A percentile compares a stretch with the other conserved stretches of the same genome.
Conservation (phyloP, 208 protist species). For the Wallacemonas sp. region DNA sequence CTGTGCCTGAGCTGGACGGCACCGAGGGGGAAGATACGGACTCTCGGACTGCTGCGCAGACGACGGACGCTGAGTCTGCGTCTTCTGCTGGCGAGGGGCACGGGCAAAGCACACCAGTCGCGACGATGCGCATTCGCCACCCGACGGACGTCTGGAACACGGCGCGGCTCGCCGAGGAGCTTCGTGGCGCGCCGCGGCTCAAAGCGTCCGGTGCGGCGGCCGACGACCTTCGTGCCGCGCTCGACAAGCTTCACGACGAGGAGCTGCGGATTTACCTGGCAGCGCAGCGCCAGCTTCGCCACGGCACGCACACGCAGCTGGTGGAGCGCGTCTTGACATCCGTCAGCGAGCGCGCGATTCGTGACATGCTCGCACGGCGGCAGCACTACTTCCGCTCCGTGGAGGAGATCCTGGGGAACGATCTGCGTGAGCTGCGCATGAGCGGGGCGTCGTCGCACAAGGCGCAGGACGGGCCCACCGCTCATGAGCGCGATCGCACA, state of each 20-base stretch:
- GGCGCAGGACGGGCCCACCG: not conserved
- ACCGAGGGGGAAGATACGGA: too few relatives aligned
- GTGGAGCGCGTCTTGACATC: constrained; percentile 67
- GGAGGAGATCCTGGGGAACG: constrained; percentile 67
- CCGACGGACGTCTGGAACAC: constrained; percentile 81
- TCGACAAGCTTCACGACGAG: constrained; percentile 78
- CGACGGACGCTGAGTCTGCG: not conserved
- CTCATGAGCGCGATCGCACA: constrained; percentile 35
- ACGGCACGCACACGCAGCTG: constrained; percentile 73
- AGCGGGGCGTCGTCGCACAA: not conserved
- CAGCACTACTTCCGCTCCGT: constrained; percentile 88
- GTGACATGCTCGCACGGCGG: constrained; percentile 79
- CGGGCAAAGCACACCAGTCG: constrained; percentile 19
- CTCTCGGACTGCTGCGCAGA: not conserved
- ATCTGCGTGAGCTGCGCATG: constrained; percentile 55
- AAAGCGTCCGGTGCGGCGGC: constrained; percentile 31
- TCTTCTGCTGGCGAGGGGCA: not conserved
- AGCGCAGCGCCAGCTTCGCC: constrained; percentile 78
- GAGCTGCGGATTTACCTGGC: constrained; percentile 91
- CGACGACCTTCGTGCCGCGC: constrained; percentile 34
- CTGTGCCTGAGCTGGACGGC: too few relatives aligned
- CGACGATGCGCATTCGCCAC: constrained; percentile 84
- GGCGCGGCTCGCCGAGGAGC: constrained; percentile 58
- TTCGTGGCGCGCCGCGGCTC: constrained; percentile 28
- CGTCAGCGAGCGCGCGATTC: constrained; percentile 57